Evolutionary conservation across 352 stramenopile genomes (phyloP), one percentile per base, ranked within the genome.

Genomic region (Phytophthora melonis): DNA sequence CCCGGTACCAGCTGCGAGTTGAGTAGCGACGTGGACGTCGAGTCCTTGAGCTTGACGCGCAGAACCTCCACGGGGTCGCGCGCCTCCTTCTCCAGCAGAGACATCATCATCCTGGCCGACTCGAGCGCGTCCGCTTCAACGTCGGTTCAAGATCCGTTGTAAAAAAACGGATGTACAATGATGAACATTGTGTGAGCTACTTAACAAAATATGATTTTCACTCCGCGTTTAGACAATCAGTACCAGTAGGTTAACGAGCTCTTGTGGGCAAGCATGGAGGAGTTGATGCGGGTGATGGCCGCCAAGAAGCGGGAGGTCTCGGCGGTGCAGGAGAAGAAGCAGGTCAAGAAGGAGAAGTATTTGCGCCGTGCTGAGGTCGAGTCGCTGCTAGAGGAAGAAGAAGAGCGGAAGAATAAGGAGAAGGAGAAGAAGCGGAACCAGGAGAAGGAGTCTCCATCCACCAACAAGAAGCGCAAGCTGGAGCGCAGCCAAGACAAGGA

Each of bases 261-360:
- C 23, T 25, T 25, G 23, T 16, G 34, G 11, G 36, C 36, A 45
- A 45, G 5, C 10, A 96, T 96, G 89, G 89, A 96, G 9, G 84
- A 84, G 43, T 63, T 96, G 27, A 70, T 91, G 81, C 74, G 68
- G 5, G 86, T 93, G 69, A 89, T 96, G 86, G 87, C 84, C 47
- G 81, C 89, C 11, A 94, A 94, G 84, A 96, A 96, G 78, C 89
- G 78, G 62, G 86, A 94, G 74, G 58, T 90, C n/a, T 86, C 83
- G 58, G 68, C 64, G 23, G 68, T 93, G 49, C 71, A 86, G 50
- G 72, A 90, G 66, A 91, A 91, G 66, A 80, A 72, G 57, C 30
- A 68, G 7, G 56, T 13, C 10, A 84, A 78, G 63, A 89, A 84
- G 61, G 80, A 92, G 58, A 97, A 97, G 73, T 97, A 96, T 70